These are phyloP conservation scores for Cyphellophora europaea DNA, from an alignment of 2,329 filamentous ascomycete genomes.

Conservation along the genomic window DNA sequence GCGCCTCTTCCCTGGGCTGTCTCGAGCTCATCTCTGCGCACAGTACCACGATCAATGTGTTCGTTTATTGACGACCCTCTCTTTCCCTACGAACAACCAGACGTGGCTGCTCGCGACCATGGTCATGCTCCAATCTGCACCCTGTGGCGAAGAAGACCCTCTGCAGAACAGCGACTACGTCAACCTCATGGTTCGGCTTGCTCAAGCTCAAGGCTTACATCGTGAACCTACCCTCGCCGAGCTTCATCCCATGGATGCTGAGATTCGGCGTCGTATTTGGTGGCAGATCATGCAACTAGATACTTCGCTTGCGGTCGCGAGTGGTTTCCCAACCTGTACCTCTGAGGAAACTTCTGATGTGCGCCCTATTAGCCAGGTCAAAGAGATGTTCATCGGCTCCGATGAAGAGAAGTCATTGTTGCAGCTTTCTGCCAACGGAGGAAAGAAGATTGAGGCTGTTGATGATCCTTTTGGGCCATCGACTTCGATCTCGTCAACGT, in stretches of 20 bases:
- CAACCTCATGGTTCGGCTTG: constrained; percentile 33
- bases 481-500: constrained; percentile 30
- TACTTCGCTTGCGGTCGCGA: constrained; percentile 40
- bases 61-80: constrained; percentile 31
- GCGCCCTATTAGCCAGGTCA: constrained; percentile 35
- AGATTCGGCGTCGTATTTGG: constrained; percentile 30
- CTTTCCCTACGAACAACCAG: constrained; percentile 36
- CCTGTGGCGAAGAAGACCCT: constrained; percentile 39
- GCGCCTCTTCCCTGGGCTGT: constrained; percentile 12
- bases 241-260: constrained; percentile 34
- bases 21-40: constrained; percentile 27
- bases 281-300: constrained; percentile 42
- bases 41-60: constrained; percentile 34
- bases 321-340: constrained; percentile 37
- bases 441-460: constrained; percentile 28
- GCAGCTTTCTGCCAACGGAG: constrained; percentile 22
- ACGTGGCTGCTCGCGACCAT: constrained; percentile 37
- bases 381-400: constrained; percentile 33
- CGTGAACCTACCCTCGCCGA: constrained; percentile 40
- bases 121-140: constrained; percentile 36
- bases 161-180: constrained; percentile 39
- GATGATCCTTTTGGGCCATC: constrained; percentile 33
- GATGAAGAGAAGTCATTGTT: constrained; percentile 29
- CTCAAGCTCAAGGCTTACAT: constrained; percentile 24
- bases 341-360: constrained; percentile 42